These are phyloP conservation scores for Telfairia occidentalis DNA, from an alignment of 331 rosid genomes.

Conservation along the genomic window DNA sequence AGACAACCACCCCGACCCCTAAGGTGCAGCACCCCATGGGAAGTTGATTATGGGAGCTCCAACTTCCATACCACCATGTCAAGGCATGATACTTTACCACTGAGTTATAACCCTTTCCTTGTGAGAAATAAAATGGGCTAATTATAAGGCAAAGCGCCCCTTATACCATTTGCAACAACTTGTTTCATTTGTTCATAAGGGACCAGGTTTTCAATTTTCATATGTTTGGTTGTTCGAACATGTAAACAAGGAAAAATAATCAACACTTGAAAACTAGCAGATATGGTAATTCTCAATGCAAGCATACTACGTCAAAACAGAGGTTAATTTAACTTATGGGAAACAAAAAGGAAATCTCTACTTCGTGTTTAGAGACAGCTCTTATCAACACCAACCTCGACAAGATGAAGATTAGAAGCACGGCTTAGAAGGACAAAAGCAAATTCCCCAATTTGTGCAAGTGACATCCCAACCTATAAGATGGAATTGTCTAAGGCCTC, in stretches of 20 bases:
- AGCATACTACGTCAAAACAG: not conserved
- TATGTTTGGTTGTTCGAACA: not conserved
- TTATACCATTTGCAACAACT: not conserved
- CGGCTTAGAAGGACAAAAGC: slow-evolving; percentile 96
- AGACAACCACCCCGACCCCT: too few relatives aligned
- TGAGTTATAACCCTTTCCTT: not conserved
- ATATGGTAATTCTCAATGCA: not conserved
- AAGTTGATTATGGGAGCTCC: not conserved
- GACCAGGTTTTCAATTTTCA: not conserved
- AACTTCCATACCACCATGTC: not conserved
- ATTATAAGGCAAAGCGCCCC: not conserved
- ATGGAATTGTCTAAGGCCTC: slow-evolving; percentile 49
- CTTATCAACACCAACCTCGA: slow-evolving; percentile 41
- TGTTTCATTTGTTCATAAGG: not conserved
- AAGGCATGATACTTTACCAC: not conserved
- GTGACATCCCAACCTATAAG: slow-evolving; percentile 88
- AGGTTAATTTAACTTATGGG: not conserved
- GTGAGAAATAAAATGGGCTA: not conserved
- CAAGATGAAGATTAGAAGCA: slow-evolving; percentile 96
- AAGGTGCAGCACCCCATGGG: too few relatives aligned
- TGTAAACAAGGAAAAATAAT: not conserved
- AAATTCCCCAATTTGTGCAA: slow-evolving; percentile 94
- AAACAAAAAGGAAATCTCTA: not conserved
- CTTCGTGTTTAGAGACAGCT: not conserved
- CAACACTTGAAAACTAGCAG: not conserved